Base-by-base conservation (phyloP, 768 basidiomycete genomes). In the Bullera alba region DNA sequence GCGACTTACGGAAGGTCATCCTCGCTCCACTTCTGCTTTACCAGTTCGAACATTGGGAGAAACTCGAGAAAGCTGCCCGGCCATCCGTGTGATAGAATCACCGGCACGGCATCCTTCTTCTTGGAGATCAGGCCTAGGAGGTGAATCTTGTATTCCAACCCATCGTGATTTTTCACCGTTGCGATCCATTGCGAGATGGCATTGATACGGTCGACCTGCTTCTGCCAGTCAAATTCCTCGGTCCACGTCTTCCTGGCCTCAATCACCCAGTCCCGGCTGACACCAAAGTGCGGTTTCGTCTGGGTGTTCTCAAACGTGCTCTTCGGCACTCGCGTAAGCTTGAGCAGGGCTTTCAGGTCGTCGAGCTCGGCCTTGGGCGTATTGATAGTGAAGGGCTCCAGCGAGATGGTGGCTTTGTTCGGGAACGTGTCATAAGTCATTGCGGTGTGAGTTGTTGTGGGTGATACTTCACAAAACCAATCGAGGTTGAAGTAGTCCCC, bases 11-110 rank as follows among this genome's bases (percentile, higher is more conserved):
- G 47, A 25, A 47, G 36, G 16, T 39, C 32, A n/a, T 56, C 49
- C 3, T 47, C 41, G 5, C 28, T 35, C 26, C 37, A 56, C 32
- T 39, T 32, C 23, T 39, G 29, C 44, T 23, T 41, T 2, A 48
- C 27, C 38, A 41, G 36, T 29, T 58, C 48, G 23, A 54, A 32
- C 36, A 58, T 46, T 14, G 48, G 48, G 6, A 51, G 27, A 28
- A 58, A 58, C 38, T 58, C 56, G 30, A 58, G 30, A 27, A 25
- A 42, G 29, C 23, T 42, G 38, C 58, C 60, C 3, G 63, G 63
- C 63, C 63, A 65, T 12, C 63, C 63, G 38, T 63, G 61, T 16
- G 46, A 39, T 25, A 61, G 21, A 32, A 63, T 42, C n/a, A 63
- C 27, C 6, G 61, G 59, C 5, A 58, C 42, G 19, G 61, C 58